These are phyloP conservation scores for Ophiostoma tasmaniense DNA, from an alignment of 2,329 filamentous ascomycete genomes.

Conservation along the genomic window DNA sequence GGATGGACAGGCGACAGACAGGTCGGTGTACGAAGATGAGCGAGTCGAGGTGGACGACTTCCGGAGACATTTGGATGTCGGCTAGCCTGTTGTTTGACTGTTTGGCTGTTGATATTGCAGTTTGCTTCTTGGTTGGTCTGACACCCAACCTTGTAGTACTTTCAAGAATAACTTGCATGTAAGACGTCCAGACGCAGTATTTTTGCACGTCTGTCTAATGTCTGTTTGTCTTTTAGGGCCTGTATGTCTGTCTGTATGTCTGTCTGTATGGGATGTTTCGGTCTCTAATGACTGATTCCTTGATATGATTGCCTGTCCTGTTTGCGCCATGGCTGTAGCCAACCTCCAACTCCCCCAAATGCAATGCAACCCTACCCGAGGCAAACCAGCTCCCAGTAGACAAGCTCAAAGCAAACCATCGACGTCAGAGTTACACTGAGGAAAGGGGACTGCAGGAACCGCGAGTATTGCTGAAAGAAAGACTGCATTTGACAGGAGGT, in stretches of 20 bases:
- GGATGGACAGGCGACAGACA: background rate
- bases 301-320: background rate
- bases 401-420: background rate
- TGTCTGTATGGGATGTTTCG: background rate
- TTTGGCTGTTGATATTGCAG: too few relatives aligned
- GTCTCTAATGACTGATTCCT: background rate
- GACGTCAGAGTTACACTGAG: background rate
- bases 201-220: background rate
- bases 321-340: too few relatives aligned
- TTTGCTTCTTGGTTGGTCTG: background rate
- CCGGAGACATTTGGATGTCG: background rate
- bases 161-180: background rate
- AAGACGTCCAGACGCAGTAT: conserved; percentile 1
- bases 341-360: background rate
- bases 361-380: background rate
- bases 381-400: background rate
- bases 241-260: background rate
- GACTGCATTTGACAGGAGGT: background rate
- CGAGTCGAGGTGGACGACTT: background rate
- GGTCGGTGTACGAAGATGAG: too few relatives aligned
- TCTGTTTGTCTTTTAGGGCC: background rate
- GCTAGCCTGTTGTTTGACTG: too few relatives aligned
- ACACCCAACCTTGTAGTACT: background rate
- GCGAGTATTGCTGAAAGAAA: background rate
- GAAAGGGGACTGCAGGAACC: background rate